A percentile compares a stretch with the other conserved stretches of the same genome.
These are phyloP conservation scores for Acrodontium crateriforme DNA, from an alignment of 2,329 filamentous ascomycete genomes.

Conservation along the genomic window DNA sequence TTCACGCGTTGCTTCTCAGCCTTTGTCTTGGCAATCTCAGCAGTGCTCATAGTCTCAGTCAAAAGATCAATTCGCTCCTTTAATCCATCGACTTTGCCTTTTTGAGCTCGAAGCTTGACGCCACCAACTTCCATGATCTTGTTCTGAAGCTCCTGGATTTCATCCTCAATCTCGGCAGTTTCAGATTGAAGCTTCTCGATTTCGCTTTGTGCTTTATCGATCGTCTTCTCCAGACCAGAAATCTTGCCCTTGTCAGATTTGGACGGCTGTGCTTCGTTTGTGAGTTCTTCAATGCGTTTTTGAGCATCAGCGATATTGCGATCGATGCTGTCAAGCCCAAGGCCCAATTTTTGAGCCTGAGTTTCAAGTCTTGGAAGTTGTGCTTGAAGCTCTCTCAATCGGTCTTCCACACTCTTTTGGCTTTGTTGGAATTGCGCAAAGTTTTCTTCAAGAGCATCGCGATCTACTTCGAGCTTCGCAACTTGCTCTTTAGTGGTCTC, in stretches of 20 bases:
- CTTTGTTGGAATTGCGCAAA: slow-evolving; percentile 77
- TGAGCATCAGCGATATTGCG: slow-evolving; percentile 74
- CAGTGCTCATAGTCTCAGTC: slow-evolving; percentile 67
- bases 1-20: slow-evolving; percentile 85
- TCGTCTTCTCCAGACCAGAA: slow-evolving; percentile 60
- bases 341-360: slow-evolving; percentile 74
- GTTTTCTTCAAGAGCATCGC: slow-evolving; percentile 69
- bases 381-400: slow-evolving; percentile 57
- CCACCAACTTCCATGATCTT: slow-evolving; percentile 98
- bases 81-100: slow-evolving; percentile 75
- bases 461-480: slow-evolving; percentile 69
- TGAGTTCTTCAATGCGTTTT: slow-evolving; percentile 72
- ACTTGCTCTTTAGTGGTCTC: slow-evolving; percentile 84
- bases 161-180: slow-evolving; percentile 78
- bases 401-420: slow-evolving; percentile 63
- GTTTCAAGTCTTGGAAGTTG: slow-evolving; percentile 78
- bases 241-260: slow-evolving; percentile 66
- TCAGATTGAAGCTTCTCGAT: slow-evolving; percentile 68
- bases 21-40: slow-evolving; percentile 80
- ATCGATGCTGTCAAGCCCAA: slow-evolving; percentile 78
- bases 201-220: slow-evolving; percentile 60
- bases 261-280: slow-evolving; percentile 66
- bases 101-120: slow-evolving; percentile 79
- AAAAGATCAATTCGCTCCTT: slow-evolving; percentile 75
- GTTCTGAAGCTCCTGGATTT: slow-evolving; percentile 85